Percentiles rank a stretch among this genome's conserved stretches.
Conservation (phyloP, 2,329 filamentous ascomycete genomes). For the Xylariomycetidae sp. region DNA sequence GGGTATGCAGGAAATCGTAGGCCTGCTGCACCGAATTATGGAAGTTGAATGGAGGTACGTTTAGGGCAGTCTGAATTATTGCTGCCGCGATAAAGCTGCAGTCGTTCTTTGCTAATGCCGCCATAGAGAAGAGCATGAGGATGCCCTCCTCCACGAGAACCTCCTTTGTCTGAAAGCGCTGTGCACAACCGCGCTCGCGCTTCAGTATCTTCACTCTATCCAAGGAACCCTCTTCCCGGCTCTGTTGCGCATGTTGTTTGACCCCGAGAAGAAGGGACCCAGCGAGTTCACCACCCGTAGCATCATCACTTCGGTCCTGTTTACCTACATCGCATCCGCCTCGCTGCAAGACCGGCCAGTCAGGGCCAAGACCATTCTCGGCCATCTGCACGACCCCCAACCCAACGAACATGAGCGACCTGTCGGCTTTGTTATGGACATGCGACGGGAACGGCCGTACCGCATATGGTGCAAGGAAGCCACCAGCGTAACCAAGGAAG, state of each 20-base stretch:
- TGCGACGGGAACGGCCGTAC: slow-evolving; percentile 82
- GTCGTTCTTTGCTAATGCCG: slow-evolving; percentile 25
- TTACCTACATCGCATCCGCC: slow-evolving; percentile 76
- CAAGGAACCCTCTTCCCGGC: slow-evolving; percentile 79
- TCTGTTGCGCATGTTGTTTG: slow-evolving; percentile 82
- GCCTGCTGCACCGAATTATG: slow-evolving; percentile 83
- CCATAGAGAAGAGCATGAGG: slow-evolving; percentile 85
- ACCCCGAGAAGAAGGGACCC: slow-evolving; percentile 96
- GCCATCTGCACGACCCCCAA: slow-evolving; percentile 73
- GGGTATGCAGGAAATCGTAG: slow-evolving; percentile 88
- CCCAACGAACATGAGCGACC: slow-evolving; percentile 70
- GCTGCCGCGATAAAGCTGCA: no score
- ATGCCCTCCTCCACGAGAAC: slow-evolving; percentile 84
- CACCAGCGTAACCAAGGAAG: slow-evolving; percentile 89
- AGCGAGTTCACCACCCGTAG: slow-evolving; percentile 92
- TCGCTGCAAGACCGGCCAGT: slow-evolving; percentile 53
- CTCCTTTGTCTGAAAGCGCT: slow-evolving; percentile 90
- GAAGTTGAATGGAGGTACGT: slow-evolving; percentile 89
- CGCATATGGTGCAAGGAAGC: slow-evolving; percentile 92
- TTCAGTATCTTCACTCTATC: slow-evolving; percentile 74
- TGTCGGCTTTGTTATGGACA: slow-evolving; percentile 80
- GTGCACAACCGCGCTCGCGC: slow-evolving; percentile 81
- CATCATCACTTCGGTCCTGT: slow-evolving; percentile 82
- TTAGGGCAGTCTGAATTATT: not conserved
- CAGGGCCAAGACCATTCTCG: slow-evolving; percentile 67